Evolutionary conservation across 352 stramenopile species (phyloP), one percentile per base, ranked within the genome.

Genomic region (Globisporangium ultimum): DNA sequence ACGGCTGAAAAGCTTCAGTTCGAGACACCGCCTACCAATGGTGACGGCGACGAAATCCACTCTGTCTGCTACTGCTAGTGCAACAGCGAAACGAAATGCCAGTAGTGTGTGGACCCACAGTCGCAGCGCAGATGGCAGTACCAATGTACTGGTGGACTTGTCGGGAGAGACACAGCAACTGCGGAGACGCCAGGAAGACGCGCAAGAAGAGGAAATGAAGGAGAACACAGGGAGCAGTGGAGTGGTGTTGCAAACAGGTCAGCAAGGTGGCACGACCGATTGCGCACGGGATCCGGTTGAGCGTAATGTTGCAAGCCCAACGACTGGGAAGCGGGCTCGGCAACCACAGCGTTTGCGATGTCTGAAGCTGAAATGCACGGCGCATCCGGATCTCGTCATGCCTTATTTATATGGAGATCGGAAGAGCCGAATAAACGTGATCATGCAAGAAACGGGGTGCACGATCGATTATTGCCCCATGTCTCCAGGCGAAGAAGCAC

Each of bases 391-490:
- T 54, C 50, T 76, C 53, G 52, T 91, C 34, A 58, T 87, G 34
- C 72, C 79, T 42, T 88, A 80, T 43, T 47, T 91, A 36, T 89
- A 88, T 45, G 70, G 71, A 18, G 76, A 86, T 20, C 73, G 72
- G 2, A 70, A 73, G 40, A 72, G 69, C n/a, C 70, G 64, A 18
- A 79, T 89, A 51, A 83, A 79, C 40, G 32, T 55, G 2, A 88
- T 91, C 51, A 76, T 78, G 48, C 58, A 65, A 12, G 54, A 65
- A 3, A 86, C 76, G 0, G 73, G 62, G 4, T 87, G 75, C 45
- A 78, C 74, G 13, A 78, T 91, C 34, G 77, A 89, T 52, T 88
- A 89, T 52, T 91, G 81, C 12, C 75, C 81, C 4, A 57, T 81
- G 46, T 85, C 77, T 0, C 77, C 81, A 0, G 72, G 72, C 6